Percentiles rank a stretch among this genome's conserved stretches.
Conservation (phyloP, 75 land plant genomes). For the Larix kaempferi region DNA sequence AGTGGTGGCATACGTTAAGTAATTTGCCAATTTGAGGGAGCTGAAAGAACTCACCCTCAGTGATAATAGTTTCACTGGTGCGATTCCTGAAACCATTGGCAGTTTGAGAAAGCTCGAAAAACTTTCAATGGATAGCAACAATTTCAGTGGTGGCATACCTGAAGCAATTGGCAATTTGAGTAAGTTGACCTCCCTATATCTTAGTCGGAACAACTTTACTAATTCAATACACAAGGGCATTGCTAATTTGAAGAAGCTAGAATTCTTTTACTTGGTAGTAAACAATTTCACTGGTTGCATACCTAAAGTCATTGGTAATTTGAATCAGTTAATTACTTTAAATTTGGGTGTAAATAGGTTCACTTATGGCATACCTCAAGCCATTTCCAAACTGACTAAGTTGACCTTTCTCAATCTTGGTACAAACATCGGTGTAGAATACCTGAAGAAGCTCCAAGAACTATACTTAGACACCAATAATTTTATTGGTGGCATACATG, state of each 20-base stretch:
- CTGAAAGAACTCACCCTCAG: no score
- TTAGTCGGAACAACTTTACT: slow-evolving; percentile 29
- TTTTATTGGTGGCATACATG: slow-evolving; percentile 33
- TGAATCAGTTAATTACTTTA: slow-evolving; percentile 22
- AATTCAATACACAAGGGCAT: slow-evolving; percentile 28
- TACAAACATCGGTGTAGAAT: slow-evolving; percentile 27
- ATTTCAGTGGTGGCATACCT: slow-evolving; percentile 40
- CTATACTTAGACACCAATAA: slow-evolving; percentile 27
- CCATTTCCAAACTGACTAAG: slow-evolving; percentile 22
- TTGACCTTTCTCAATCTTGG: slow-evolving; percentile 40
- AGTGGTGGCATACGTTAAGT: no score
- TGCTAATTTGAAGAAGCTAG: slow-evolving; percentile 21
- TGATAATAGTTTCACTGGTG: no score
- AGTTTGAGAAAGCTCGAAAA: no score
- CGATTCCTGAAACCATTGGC: no score
- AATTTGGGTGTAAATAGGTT: slow-evolving; percentile 40
- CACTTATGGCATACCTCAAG: slow-evolving; percentile 40
- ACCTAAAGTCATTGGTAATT: slow-evolving; percentile 27
- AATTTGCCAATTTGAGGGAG: no score
- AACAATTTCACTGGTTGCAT: slow-evolving; percentile 27
- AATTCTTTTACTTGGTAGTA: not conserved
- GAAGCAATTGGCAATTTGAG: slow-evolving; percentile 17
- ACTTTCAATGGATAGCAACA: no score
- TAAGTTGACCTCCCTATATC: slow-evolving; percentile 21
- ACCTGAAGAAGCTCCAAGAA: slow-evolving; percentile 10